A percentile compares a stretch with the other conserved stretches of the same genome.
phyloP scores from a whole-genome alignment of 2,329 filamentous ascomycete species.

The Exutisphaerella laricina region DNA sequence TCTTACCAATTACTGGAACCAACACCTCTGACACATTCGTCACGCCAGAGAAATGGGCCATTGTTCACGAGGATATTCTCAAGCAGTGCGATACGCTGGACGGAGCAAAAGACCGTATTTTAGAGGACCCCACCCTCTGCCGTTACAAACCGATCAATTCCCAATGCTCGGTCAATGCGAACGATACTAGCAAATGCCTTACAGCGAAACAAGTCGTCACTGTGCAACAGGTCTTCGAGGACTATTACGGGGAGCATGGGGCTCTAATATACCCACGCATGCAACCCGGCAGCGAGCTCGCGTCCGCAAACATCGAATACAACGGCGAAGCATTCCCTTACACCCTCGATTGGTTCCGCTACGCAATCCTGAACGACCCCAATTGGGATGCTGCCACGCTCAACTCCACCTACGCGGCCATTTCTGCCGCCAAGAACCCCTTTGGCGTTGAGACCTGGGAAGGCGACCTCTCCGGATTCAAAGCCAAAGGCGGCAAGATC shows the following conservation, averaged over 20 bases:
- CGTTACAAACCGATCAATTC: slow-evolving; percentile 34
- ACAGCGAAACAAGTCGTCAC: slow-evolving; percentile 38
- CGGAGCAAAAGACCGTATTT: slow-evolving; percentile 42
- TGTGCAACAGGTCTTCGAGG: slow-evolving; percentile 38
- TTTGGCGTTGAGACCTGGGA: slow-evolving; percentile 39
- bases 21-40: slow-evolving; percentile 37
- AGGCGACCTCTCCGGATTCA: slow-evolving; percentile 38
- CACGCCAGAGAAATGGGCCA: slow-evolving; percentile 33
- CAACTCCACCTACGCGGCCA: slow-evolving; percentile 34
- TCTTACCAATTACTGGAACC: slow-evolving; percentile 36
- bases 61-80: slow-evolving; percentile 40
- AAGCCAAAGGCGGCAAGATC: slow-evolving; percentile 41
- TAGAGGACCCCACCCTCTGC: slow-evolving; percentile 42
- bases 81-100: slow-evolving; percentile 47
- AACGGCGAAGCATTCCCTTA: slow-evolving; percentile 35
- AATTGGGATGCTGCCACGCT: slow-evolving; percentile 38
- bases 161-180: slow-evolving; percentile 32
- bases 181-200: slow-evolving; percentile 38
- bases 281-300: slow-evolving; percentile 44
- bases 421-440: slow-evolving; percentile 32
- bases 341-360: slow-evolving; percentile 45
- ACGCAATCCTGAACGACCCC: slow-evolving; percentile 44
- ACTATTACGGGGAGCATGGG: slow-evolving; percentile 39
- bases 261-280: slow-evolving; percentile 45
- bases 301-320: slow-evolving; percentile 33